Percentiles rank a stretch among this genome's conserved stretches.
phyloP scores from a whole-genome alignment of 257 asterid genomes.

The Capsicum pubescens region DNA sequence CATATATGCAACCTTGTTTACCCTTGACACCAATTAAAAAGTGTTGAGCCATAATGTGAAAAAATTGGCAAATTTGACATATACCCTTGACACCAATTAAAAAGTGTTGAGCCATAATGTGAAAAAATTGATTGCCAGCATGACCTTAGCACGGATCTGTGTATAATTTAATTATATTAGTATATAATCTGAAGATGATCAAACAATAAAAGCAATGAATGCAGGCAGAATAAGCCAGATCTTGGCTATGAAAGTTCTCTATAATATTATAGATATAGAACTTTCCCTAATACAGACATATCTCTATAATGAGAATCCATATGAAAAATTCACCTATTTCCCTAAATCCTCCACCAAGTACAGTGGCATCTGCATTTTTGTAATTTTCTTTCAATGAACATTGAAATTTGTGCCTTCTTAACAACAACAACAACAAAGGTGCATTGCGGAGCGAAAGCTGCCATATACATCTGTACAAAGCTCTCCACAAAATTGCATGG shows the following conservation, averaged over 20 bases:
- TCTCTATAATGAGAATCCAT: conserved; percentile 22
- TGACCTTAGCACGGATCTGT: neutral
- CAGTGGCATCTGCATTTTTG: conserved; percentile 21
- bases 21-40: too few species aligned
- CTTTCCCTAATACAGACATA: conserved; percentile 9
- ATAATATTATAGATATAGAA: neutral
- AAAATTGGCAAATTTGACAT: too few species aligned
- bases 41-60: too few species aligned
- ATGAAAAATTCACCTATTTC: conserved; percentile 23
- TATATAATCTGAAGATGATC: neutral
- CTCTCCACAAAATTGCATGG: conserved; percentile 28
- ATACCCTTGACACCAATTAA: neutral
- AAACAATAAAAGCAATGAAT: neutral
- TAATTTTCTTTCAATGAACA: conserved; percentile 10
- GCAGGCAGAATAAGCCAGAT: conserved; percentile 18
- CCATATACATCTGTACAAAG: conserved; percentile 28
- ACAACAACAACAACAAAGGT: conserved; percentile 14
- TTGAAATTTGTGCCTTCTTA: neutral
- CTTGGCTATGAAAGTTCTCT: conserved; percentile 20
- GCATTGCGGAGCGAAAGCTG: conserved; percentile 17
- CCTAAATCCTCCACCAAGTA: conserved; percentile 24
- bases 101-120: neutral
- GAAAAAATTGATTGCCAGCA: neutral
- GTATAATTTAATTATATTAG: neutral
- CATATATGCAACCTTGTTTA: too few species aligned